Base-by-base conservation (phyloP, 345 rosid species). In the Atalantia buxifolia region DNA sequence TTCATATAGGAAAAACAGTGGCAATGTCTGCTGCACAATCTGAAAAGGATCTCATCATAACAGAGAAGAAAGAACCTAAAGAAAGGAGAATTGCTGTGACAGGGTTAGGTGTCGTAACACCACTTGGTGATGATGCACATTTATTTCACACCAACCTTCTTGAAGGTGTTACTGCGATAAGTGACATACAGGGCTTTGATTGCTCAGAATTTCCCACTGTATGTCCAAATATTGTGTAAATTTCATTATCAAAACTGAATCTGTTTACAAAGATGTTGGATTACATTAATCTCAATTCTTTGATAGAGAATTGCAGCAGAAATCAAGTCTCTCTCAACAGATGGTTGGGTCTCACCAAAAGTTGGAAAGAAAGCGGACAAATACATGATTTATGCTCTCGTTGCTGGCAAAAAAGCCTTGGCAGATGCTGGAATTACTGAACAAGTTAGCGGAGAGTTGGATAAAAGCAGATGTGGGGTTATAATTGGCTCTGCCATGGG, bases 341-440 rank as follows among this genome's bases (percentile, higher is more conserved):
- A 87, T 62, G 89, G 88, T 62, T 86, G 84, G 89, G 77, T 89
- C 66, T 80, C 87, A 71, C 89, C 91, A 38, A 89, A 89, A 62
- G 71, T 85, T 50, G 78, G 85, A 1, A 89, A 82, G 85, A 86
- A 90, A 78, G 84, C 84, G 84, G 92, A 89, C 66, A 87, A 85
- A 66, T 86, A 83, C 86, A 79, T 89, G 91, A 86, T 87, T 76
- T 89, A 87, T 81, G 81, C 84, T 83, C 84, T 89, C 48, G 86
- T 83, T 65, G 91, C 91, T 55, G 91, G 91, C 24, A 89, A 89
- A 81, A 89, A 86, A 82, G 92, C 92, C 70, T 79, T 89, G 83
- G 88, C 75, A 14, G 84, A 89, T 86, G 91, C 84, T 45, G 91
- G 91, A 66, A 78, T 89, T 45, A 85, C 88, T 9, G 86, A 82